These are phyloP conservation scores for Mycena albidolilacea DNA, from an alignment of 768 basidiomycete species.

Conservation along the genomic window DNA sequence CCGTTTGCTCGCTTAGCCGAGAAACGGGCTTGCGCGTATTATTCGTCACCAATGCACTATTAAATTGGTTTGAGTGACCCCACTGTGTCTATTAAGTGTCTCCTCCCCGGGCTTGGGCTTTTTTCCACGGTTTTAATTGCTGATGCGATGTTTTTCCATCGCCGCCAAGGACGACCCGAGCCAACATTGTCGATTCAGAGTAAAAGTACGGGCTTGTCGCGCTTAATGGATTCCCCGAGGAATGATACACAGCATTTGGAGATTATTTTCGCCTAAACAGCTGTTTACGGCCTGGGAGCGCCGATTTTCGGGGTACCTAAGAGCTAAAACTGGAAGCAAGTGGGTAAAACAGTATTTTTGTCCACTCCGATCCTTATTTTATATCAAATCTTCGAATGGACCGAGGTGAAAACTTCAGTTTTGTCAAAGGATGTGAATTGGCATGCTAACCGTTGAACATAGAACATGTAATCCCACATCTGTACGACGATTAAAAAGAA, in stretches of 20 bases:
- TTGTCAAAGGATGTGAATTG: background rate
- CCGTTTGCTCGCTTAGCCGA: too few species aligned
- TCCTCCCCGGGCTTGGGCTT: background rate
- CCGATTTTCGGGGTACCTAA: background rate
- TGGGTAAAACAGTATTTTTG: background rate
- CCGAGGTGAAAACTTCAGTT: background rate
- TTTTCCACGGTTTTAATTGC: background rate
- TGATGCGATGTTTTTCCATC: background rate
- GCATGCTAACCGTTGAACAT: background rate
- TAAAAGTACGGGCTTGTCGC: background rate
- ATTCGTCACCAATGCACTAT: too few species aligned
- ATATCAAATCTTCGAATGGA: background rate
- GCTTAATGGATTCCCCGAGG: background rate
- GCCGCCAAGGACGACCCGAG: background rate
- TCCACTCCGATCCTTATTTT: background rate
- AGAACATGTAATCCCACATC: background rate
- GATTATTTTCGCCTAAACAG: too few species aligned
- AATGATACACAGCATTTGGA: too few species aligned
- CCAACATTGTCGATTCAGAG: background rate
- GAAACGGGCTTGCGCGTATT: too few species aligned
- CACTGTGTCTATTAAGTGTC: background rate
- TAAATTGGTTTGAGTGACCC: background rate
- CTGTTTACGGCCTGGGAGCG: too few species aligned
- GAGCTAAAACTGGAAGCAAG: slow-evolving; percentile 1
- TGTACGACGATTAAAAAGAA: background rate